Percentiles rank a stretch among this genome's conserved stretches.
phyloP scores from a whole-genome alignment of 768 basidiomycete genomes.

The Trametes coccinea region DNA sequence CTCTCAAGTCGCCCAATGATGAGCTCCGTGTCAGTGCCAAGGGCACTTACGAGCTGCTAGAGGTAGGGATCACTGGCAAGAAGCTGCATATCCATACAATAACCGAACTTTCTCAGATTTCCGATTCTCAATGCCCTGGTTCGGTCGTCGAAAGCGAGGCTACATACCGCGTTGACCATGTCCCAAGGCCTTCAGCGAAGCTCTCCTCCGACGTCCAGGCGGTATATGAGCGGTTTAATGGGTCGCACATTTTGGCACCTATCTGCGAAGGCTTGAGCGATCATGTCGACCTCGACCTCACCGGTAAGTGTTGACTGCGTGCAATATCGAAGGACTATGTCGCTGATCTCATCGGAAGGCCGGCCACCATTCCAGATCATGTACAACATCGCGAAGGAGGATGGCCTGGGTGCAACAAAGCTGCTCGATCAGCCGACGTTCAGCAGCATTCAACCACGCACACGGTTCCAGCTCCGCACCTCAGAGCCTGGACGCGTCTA shows the following conservation, averaged over 20 bases:
- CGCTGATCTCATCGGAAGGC: slow-evolving; percentile 45
- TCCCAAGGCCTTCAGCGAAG: slow-evolving; percentile 74
- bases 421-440: slow-evolving; percentile 77
- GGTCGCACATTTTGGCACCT: slow-evolving; percentile 71
- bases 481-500: slow-evolving; percentile 76
- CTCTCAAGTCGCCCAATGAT: slow-evolving; percentile 65
- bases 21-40: slow-evolving; percentile 70
- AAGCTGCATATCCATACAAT: not conserved
- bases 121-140: slow-evolving; percentile 86
- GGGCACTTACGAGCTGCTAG: slow-evolving; percentile 73
- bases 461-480: slow-evolving; percentile 81
- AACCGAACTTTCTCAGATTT: slow-evolving; percentile 48
- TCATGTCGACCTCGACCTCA: slow-evolving; percentile 82
- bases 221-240: slow-evolving; percentile 61
- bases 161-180: slow-evolving; percentile 73
- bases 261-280: slow-evolving; percentile 83
- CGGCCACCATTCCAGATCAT: slow-evolving; percentile 92
- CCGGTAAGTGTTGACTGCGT: slow-evolving; percentile 44
- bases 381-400: slow-evolving; percentile 80
- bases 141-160: slow-evolving; percentile 57
- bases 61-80: slow-evolving; percentile 35
- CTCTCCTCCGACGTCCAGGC: slow-evolving; percentile 61
- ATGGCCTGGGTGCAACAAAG: slow-evolving; percentile 65
- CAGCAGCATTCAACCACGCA: slow-evolving; percentile 80
- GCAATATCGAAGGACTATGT: not conserved